Evolutionary conservation across 345 rosid species (phyloP).

Genomic region (Luvunga scandens): DNA sequence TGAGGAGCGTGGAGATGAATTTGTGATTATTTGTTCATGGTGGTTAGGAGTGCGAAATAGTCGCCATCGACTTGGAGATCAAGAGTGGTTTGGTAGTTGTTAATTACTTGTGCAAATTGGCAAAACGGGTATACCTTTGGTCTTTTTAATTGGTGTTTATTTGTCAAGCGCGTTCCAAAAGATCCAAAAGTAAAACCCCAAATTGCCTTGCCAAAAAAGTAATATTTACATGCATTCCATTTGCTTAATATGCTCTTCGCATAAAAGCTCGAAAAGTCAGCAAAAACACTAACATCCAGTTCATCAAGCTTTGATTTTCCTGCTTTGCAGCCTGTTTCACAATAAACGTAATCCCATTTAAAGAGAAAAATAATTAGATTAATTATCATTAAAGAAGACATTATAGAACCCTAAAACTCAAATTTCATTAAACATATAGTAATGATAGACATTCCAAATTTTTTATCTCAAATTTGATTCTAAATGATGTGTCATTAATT

Average conservation of each 20-base stretch:
- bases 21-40: not conserved
- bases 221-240: conserved; percentile 37
- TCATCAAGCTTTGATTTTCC: conserved; percentile 56
- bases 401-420: not conserved
- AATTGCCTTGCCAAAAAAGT: conserved; percentile 24
- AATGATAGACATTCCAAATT: too few species aligned
- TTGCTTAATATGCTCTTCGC: conserved; percentile 56
- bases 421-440: not conserved
- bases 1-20: not conserved
- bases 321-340: conserved; percentile 60
- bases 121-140: conserved; percentile 15
- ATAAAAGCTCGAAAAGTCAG: conserved; percentile 56
- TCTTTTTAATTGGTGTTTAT: conserved; percentile 12
- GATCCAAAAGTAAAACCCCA: conserved; percentile 8
- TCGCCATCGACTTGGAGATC: conserved; percentile 17
- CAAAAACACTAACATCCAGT: conserved; percentile 64
- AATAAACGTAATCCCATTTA: conserved; percentile 26
- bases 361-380: conserved; percentile 1
- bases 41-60: not conserved
- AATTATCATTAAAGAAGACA: not conserved
- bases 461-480: too few species aligned
- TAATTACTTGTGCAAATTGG: conserved; percentile 18
- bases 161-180: not conserved
- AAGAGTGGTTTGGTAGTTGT: conserved; percentile 18
- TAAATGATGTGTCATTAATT: too few species aligned